Conservation (phyloP, 805 yeast genomes). For the Zygotorulaspora chibaensis region DNA sequence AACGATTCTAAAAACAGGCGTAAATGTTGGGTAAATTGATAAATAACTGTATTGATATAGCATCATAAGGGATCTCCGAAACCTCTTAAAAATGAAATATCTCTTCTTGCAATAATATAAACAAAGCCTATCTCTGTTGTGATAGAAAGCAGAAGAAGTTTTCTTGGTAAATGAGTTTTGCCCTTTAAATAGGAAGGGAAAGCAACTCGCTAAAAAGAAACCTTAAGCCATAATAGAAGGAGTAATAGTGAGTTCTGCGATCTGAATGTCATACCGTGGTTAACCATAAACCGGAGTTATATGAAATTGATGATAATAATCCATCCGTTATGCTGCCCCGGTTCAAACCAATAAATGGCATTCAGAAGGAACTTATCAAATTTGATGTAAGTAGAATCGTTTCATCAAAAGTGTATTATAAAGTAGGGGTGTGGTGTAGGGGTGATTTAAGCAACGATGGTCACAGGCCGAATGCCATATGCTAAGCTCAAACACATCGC, state of each 20-base stretch:
- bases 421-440: constrained; percentile 11
- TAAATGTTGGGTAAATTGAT: neutral
- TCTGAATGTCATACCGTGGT: constrained; percentile 8
- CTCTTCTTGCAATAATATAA: neutral
- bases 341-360: constrained; percentile 10
- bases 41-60: neutral
- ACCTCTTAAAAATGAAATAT: neutral
- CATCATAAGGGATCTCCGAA: neutral
- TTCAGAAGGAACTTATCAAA: neutral
- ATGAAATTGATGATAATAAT: constrained; percentile 1
- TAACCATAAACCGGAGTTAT: constrained; percentile 10
- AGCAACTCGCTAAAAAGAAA: constrained; percentile 14
- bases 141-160: neutral
- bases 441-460: constrained; percentile 8
- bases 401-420: constrained; percentile 1
- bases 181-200: constrained; percentile 13
- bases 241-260: neutral
- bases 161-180: constrained; percentile 14
- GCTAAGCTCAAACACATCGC: no score
- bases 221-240: neutral
- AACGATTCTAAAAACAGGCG: neutral
- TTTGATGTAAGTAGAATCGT: neutral
- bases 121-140: neutral
- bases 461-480: neutral
- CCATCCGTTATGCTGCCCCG: constrained; percentile 11